Evolutionary conservation across 495 filamentous ascomycete genomes (phyloP).

Genomic region (Achaetomiella virescens): DNA sequence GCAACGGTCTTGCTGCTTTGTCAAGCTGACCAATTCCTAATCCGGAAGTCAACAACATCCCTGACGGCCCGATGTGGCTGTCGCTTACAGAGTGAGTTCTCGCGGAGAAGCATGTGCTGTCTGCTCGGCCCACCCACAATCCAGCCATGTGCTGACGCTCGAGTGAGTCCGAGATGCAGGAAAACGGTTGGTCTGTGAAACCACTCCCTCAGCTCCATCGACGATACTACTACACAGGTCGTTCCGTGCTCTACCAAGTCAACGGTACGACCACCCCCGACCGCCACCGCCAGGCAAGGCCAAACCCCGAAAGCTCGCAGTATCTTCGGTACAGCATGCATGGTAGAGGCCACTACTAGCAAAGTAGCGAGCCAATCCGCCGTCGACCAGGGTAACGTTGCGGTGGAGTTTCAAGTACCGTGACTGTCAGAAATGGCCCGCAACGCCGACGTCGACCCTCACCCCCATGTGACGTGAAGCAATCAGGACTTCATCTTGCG

Average conservation of each 20-base stretch:
- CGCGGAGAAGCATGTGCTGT: too few species aligned
- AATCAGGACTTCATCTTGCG: slow-evolving; percentile 29
- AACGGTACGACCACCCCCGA: not conserved
- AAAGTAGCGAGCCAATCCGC: slow-evolving; percentile 19
- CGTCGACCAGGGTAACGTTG: not conserved
- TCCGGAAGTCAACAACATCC: slow-evolving; percentile 21
- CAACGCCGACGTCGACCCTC: slow-evolving; percentile 10
- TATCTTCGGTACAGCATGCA: too few species aligned
- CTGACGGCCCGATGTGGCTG: slow-evolving; percentile 19
- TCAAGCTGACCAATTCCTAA: slow-evolving; percentile 31
- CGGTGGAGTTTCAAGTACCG: slow-evolving; percentile 25
- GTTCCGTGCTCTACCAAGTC: too few species aligned
- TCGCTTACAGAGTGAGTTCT: slow-evolving; percentile 5
- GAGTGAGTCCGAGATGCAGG: not conserved
- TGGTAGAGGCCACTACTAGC: too few species aligned
- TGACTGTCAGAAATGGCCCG: slow-evolving; percentile 15
- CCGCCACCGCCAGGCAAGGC: too few species aligned
- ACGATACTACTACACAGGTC: not conserved
- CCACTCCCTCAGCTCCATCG: slow-evolving; percentile 5
- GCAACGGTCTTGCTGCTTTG: slow-evolving; percentile 22
- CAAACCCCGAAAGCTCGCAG: too few species aligned
- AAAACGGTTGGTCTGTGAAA: slow-evolving; percentile 1
- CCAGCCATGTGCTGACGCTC: slow-evolving; percentile 4
- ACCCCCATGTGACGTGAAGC: slow-evolving; percentile 29
- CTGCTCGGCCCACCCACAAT: too few species aligned